Percentiles rank a stretch among this genome's conserved stretches.
phyloP scores from a whole-genome alignment of 805 yeast genomes.

The Peterozyma xylosa region DNA sequence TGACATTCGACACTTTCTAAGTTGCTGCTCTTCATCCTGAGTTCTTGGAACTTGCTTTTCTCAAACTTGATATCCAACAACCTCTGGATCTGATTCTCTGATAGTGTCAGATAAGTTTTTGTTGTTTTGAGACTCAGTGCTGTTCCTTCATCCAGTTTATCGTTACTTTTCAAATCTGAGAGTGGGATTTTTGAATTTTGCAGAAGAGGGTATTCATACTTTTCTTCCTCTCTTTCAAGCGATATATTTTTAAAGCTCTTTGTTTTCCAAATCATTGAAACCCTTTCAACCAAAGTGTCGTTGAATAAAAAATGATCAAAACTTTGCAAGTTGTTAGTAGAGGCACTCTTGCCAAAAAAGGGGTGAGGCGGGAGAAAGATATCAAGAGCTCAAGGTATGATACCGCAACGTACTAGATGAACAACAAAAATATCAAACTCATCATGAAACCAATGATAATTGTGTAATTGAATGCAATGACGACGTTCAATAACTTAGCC shows the following conservation, averaged over 20 bases:
- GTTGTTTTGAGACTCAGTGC: not conserved
- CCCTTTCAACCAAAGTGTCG: not conserved
- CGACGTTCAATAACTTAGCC: slow-evolving; percentile 2
- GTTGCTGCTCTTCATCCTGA: not conserved
- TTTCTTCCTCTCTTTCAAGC: not conserved
- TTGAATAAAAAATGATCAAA: slow-evolving; percentile 4
- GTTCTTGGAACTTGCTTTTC: not conserved
- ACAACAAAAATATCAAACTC: not conserved
- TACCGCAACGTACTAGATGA: slow-evolving; percentile 4
- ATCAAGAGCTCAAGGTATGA: not conserved
- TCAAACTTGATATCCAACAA: slow-evolving; percentile 4
- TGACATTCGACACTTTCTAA: not conserved
- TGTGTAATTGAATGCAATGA: not conserved
- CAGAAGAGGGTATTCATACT: not conserved
- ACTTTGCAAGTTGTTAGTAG: not conserved
- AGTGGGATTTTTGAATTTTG: not conserved
- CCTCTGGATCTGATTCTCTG: slow-evolving; percentile 2
- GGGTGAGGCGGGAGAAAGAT: not conserved
- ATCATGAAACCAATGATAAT: not conserved
- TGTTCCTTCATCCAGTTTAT: not conserved
- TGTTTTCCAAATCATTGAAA: not conserved
- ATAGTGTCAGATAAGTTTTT: slow-evolving; percentile 3
- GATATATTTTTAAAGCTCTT: not conserved
- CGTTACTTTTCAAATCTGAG: not conserved
- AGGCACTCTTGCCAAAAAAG: not conserved